These are phyloP conservation scores for Fusarium palustre DNA, from an alignment of 2,329 filamentous ascomycete species.

Conservation along the genomic window DNA sequence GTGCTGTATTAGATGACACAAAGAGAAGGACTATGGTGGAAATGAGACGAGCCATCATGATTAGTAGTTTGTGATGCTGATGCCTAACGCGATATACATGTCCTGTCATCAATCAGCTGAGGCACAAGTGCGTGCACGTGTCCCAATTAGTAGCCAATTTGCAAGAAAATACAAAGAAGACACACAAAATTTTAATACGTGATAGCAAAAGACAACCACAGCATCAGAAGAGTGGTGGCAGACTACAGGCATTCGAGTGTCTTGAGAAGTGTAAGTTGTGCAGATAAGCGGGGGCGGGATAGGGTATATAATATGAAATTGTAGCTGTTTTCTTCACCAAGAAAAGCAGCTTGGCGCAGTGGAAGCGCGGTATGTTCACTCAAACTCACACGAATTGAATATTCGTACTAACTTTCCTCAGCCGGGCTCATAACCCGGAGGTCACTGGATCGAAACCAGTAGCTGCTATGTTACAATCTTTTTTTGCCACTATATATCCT, in stretches of 20 bases:
- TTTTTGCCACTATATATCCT: not conserved
- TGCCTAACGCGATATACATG: slow-evolving; percentile 17
- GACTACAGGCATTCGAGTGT: not conserved
- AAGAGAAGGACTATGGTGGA: fast-evolving
- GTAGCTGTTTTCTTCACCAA: not conserved
- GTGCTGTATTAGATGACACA: fast-evolving
- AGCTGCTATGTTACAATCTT: slow-evolving; percentile 10
- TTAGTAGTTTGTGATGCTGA: not conserved
- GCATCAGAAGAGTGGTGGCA: not conserved
- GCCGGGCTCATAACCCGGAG: slow-evolving; percentile 18
- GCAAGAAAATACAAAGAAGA: not conserved
- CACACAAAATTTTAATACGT: too few relatives aligned
- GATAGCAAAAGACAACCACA: too few relatives aligned
- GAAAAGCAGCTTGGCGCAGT: slow-evolving; percentile 18
- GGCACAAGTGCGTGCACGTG: not conserved
- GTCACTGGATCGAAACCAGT: slow-evolving; percentile 17
- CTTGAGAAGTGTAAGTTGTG: not conserved
- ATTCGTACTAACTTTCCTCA: slow-evolving; percentile 10
- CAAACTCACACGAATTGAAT: not conserved
- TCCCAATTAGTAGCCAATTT: not conserved
- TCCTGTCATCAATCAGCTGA: slow-evolving; percentile 22
- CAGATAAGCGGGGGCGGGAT: not conserved
- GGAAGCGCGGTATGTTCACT: slow-evolving; percentile 15
- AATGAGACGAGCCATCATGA: not conserved
- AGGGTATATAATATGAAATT: not conserved